Base-by-base conservation (phyloP, 768 basidiomycete genomes). In the Pilatotrama ljubarskyi region DNA sequence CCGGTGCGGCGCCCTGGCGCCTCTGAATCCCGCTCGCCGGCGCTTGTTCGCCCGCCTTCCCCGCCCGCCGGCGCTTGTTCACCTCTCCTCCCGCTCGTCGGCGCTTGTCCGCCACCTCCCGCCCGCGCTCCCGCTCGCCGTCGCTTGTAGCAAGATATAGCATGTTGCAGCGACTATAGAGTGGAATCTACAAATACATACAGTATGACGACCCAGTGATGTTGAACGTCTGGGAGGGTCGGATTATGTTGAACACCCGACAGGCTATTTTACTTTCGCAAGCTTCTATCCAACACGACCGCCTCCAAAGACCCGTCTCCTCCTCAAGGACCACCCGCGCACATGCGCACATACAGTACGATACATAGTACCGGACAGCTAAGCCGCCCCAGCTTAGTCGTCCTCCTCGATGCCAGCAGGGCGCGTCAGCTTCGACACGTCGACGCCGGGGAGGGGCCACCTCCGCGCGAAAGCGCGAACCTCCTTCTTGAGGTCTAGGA, bases 381-480 rank as follows among this genome's bases (percentile, higher is more conserved):
- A 29, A 29, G 35, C 18, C 20, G 20, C 55, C 18, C 26, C 35
- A 48, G 55, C 46, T 54, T 62, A 69, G 35, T 71, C 66, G 49
- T 84, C 83, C 67, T 86, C 83, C 63, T 83, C 76, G 57, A 88
- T 75, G 24, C 90, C 90, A 38, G 78, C 82, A 44, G 90, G 90
- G 70, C 84, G 68, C 65, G 67, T 69, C 26, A 84, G 69, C 48
- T 66, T 74, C 17, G 75, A 66, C 47, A 76, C 72, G 58, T 85
- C 83, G 2, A 93, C 87, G 75, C 97, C 97, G 50, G 97, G 97
- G 14, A 99, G 78, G 2, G 97, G 97, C 92, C 90, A 99, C 76
- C 81, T 81, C 68, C 78, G 82, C 15, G 95, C 93, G 69, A 98
- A 99, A 54, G 62, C 77, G 55, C 79, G 75, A 44, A 99, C 97